These are phyloP conservation scores for Stygiomarasmius scandens DNA, from an alignment of 1,284 basidiomycete species.

Conservation along the genomic window DNA sequence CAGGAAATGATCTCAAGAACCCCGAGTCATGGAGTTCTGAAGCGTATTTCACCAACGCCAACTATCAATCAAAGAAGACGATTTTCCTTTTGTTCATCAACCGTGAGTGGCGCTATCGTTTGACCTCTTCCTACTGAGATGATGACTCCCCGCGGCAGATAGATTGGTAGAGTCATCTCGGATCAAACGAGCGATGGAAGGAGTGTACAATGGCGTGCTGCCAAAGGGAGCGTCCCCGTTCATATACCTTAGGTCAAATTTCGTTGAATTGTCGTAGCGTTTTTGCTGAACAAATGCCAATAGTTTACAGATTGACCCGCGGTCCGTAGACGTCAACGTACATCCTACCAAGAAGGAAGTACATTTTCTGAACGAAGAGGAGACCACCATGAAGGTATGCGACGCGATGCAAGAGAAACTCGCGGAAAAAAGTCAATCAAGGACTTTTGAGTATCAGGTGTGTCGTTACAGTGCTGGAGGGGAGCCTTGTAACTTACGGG, in stretches of 20 bases:
- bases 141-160: conserved; percentile 51
- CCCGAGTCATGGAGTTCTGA: conserved; percentile 64
- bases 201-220: conserved; percentile 84
- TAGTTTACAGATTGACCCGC: conserved; percentile 84
- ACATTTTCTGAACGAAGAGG: conserved; percentile 93
- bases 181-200: conserved; percentile 88
- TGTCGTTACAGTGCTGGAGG: neutral
- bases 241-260: conserved; percentile 82
- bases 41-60: conserved; percentile 84
- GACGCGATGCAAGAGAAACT: conserved; percentile 70
- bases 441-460: conserved; percentile 86
- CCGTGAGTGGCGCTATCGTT: conserved; percentile 55
- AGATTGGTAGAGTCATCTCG: conserved; percentile 90
- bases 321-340: conserved; percentile 94
- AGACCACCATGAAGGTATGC: conserved; percentile 82
- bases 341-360: conserved; percentile 98
- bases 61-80: conserved; percentile 87
- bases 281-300: conserved; percentile 10
- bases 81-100: conserved; percentile 96
- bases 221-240: conserved; percentile 93
- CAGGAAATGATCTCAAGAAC: conserved; percentile 26
- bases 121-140: neutral
- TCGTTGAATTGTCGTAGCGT: neutral
- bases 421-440: conserved; percentile 67
- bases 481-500: neutral